Percentiles rank a stretch among this genome's conserved stretches.
Conservation (phyloP, 768 basidiomycete species). For the Tylopilus cervinicoccineus region DNA sequence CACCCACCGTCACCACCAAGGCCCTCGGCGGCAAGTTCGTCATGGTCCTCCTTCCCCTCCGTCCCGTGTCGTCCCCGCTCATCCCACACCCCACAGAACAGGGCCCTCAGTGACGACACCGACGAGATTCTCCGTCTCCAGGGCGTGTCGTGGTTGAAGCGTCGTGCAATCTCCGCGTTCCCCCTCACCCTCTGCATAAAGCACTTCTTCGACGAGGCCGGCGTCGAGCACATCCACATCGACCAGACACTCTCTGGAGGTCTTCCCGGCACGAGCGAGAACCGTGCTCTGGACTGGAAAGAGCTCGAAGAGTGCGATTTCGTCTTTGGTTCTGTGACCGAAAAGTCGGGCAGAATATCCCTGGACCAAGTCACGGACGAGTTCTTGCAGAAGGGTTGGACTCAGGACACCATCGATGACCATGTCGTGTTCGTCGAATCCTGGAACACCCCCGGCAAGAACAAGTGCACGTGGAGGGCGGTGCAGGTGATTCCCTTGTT, state of each 20-base stretch:
- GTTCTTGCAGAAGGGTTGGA: constrained; percentile 40
- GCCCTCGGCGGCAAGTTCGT: constrained; percentile 58
- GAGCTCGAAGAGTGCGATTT: constrained; percentile 52
- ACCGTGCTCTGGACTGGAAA: constrained; percentile 53
- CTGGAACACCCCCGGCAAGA: constrained; percentile 62
- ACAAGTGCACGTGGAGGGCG: constrained; percentile 53
- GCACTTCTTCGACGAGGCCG: constrained; percentile 58
- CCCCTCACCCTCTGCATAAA: constrained; percentile 59
- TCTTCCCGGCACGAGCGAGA: constrained; percentile 53
- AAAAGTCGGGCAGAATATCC: constrained; percentile 49
- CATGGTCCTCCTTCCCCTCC: constrained; percentile 43
- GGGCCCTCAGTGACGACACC: constrained; percentile 53
- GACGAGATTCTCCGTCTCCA: constrained; percentile 67
- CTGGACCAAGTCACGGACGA: constrained; percentile 44
- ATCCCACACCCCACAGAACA: constrained; percentile 48
- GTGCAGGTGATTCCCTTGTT: constrained; percentile 46
- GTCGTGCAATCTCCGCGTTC: constrained; percentile 54
- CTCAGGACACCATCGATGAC: constrained; percentile 36
- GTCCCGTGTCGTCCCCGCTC: not conserved
- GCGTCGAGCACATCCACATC: constrained; percentile 63
- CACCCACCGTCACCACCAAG: constrained; percentile 53
- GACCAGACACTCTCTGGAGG: constrained; percentile 64
- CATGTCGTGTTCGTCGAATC: constrained; percentile 36
- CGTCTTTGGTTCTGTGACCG: constrained; percentile 58
- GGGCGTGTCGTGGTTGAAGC: constrained; percentile 69